Evolutionary conservation across 2,329 filamentous ascomycete genomes (phyloP).

Genomic region (Myriosclerotinia scirpicola): DNA sequence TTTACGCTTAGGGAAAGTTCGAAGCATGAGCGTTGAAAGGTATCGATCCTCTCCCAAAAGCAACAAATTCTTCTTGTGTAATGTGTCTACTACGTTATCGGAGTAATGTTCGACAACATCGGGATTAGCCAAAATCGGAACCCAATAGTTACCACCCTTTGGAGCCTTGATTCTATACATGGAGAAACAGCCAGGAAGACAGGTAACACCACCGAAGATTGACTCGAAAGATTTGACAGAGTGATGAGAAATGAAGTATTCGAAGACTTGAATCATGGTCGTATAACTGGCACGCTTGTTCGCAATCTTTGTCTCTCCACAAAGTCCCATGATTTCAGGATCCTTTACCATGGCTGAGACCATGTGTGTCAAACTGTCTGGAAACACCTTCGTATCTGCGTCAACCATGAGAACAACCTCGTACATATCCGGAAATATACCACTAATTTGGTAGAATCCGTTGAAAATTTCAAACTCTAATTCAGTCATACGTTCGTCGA

Average conservation of each 20-base stretch:
- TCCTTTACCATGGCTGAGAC: conserved; percentile 98
- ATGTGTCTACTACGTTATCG: conserved; percentile 96
- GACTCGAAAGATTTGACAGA: conserved; percentile 96
- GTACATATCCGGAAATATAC: conserved; percentile 97
- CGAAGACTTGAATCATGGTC: conserved; percentile 97
- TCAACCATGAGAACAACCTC: conserved; percentile 99
- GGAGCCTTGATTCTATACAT: conserved; percentile 99
- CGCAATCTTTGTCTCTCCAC: conserved; percentile 98
- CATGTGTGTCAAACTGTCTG: conserved; percentile 98
- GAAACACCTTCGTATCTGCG: conserved; percentile 98
- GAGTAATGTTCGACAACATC: conserved; percentile 99
- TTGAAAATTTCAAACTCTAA: conserved; percentile 99
- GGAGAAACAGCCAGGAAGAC: conserved; percentile 97
- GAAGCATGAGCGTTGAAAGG: conserved; percentile 94
- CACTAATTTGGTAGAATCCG: conserved; percentile 96
- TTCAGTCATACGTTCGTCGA: conserved; percentile 99
- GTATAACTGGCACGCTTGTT: conserved; percentile 97
- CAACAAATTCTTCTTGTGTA: conserved; percentile 96
- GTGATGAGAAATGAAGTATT: conserved; percentile 99
- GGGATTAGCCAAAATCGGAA: conserved; percentile 95
- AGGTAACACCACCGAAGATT: conserved; percentile 98
- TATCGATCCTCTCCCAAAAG: conserved; percentile 93
- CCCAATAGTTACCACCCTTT: conserved; percentile 99
- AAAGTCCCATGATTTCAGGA: conserved; percentile 98
- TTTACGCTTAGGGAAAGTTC: conserved; percentile 98